These are phyloP conservation scores for Wickerhamomyces canadensis DNA, from an alignment of 805 yeast genomes.

Conservation along the genomic window DNA sequence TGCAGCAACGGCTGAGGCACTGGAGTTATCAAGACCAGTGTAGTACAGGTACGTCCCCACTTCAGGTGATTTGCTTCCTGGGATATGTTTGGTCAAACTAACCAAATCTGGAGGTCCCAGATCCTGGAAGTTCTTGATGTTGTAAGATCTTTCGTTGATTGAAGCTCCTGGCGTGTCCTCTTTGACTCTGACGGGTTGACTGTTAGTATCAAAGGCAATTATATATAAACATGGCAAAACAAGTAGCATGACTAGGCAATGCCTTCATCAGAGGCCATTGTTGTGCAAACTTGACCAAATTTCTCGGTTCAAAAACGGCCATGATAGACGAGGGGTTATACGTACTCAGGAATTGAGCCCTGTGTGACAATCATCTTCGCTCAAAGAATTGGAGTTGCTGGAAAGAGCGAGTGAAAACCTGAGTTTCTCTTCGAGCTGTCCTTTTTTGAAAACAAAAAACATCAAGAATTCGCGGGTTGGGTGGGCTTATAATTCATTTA, in stretches of 20 bases:
- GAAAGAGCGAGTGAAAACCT: too few relatives aligned
- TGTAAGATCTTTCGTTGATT: constrained; percentile 55
- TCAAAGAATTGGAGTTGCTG: too few relatives aligned
- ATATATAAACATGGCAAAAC: too few relatives aligned
- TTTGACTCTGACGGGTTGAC: constrained; percentile 33
- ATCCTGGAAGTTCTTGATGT: constrained; percentile 54
- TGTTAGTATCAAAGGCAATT: too few relatives aligned
- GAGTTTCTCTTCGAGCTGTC: too few relatives aligned
- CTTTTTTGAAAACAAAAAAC: too few relatives aligned
- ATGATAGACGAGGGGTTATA: too few relatives aligned
- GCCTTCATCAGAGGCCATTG: too few relatives aligned
- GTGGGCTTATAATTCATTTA: too few relatives aligned
- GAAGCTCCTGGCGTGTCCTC: constrained; percentile 59
- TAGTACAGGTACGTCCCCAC: constrained; percentile 65
- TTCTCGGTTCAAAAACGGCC: too few relatives aligned
- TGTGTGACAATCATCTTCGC: constrained; percentile 36
- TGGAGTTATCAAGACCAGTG: constrained; percentile 72
- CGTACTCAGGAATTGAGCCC: constrained; percentile 61
- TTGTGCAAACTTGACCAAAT: too few relatives aligned
- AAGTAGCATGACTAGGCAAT: too few relatives aligned
- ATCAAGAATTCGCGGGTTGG: not conserved
- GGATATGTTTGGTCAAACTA: constrained; percentile 45
- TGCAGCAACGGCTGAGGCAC: constrained; percentile 74
- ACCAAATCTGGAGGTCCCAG: constrained; percentile 76
- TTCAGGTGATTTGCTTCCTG: constrained; percentile 46